These are phyloP conservation scores for Scutellaria barbata DNA, from an alignment of 257 asterid species.

Conservation along the genomic window DNA sequence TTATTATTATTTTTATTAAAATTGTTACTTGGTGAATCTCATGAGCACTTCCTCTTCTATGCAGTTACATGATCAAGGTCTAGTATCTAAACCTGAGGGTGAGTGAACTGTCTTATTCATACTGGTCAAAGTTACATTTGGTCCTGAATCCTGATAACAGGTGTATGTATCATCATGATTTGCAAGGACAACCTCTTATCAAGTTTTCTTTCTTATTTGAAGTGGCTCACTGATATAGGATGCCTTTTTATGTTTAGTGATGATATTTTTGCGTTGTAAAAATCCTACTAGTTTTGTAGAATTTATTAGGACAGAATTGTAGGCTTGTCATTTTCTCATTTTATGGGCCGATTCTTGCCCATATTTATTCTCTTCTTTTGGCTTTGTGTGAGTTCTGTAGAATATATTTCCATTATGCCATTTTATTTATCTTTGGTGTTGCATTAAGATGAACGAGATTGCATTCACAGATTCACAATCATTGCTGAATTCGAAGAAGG, in stretches of 20 bases:
- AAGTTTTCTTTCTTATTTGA: constrained; percentile 23
- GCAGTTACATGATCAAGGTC: constrained; percentile 58
- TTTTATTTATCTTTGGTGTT: constrained; percentile 24
- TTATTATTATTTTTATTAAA: neutral
- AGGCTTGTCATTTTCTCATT: constrained; percentile 4
- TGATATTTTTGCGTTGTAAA: neutral
- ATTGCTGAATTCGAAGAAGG: constrained; percentile 42
- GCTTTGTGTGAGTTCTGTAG: constrained; percentile 6
- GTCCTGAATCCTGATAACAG: constrained; percentile 17
- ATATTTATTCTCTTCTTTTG: constrained; percentile 14
- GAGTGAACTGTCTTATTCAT: constrained; percentile 46
- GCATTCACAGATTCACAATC: constrained; percentile 52
- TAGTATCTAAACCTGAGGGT: constrained; percentile 65
- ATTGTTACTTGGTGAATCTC: constrained; percentile 18
- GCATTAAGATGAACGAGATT: constrained; percentile 27
- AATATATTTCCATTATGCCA: neutral
- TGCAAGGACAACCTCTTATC: constrained; percentile 1
- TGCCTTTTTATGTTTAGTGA: constrained; percentile 7
- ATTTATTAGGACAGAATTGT: neutral
- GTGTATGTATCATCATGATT: constrained; percentile 15
- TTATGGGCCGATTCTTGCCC: constrained; percentile 11
- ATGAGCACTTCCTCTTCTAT: constrained; percentile 27
- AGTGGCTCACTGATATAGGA: constrained; percentile 22
- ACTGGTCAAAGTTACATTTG: constrained; percentile 21
- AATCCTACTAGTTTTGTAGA: neutral